These are phyloP conservation scores for Starmerella geochares DNA, from an alignment of 805 yeast species.

Conservation along the genomic window DNA sequence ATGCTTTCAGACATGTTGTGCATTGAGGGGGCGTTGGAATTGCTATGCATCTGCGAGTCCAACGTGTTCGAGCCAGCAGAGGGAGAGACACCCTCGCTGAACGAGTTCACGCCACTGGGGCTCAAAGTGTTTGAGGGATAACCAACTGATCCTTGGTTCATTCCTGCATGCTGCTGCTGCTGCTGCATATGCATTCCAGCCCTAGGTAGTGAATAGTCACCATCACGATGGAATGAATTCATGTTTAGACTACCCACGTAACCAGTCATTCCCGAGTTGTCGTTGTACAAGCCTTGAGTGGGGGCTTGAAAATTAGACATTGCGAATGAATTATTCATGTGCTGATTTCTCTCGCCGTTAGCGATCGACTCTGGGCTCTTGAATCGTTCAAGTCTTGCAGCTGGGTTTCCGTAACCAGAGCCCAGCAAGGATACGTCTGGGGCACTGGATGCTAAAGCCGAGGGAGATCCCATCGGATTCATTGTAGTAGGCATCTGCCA, in stretches of 20 bases:
- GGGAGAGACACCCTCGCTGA: neutral
- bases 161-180: neutral
- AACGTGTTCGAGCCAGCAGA: neutral
- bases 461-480: neutral
- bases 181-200: neutral
- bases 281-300: neutral
- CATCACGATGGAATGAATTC: neutral
- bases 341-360: neutral
- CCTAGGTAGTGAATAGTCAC: neutral
- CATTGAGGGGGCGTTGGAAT: neutral
- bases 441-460: neutral
- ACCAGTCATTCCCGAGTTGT: neutral
- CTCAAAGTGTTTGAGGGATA: neutral
- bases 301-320: neutral
- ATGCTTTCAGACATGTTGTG: neutral
- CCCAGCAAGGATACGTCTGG: neutral
- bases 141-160: neutral
- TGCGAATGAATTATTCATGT: neutral
- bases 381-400: neutral
- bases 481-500: neutral
- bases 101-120: neutral
- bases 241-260: slow-evolving; percentile 2
- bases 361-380: slow-evolving; percentile 5
- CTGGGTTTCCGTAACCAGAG: neutral
- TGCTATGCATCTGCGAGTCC: neutral